Conservation (phyloP, 2,329 filamentous ascomycete species). For the Pseudocercospora crystallina region DNA sequence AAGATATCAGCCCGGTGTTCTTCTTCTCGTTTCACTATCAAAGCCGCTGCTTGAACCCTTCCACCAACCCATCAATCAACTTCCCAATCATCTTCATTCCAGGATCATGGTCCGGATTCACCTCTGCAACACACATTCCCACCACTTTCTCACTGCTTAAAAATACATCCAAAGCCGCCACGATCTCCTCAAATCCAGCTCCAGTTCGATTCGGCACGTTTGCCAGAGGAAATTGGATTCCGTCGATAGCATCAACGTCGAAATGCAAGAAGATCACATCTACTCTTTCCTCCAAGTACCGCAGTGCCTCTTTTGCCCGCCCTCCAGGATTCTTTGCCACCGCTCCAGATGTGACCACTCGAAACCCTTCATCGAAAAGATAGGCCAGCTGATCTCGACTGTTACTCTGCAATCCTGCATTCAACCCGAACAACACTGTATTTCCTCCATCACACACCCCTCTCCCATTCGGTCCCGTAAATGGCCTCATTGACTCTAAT, state of each 20-base stretch:
- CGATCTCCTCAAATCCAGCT: not conserved
- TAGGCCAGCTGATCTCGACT: constrained; percentile 1
- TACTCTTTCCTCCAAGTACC: not conserved
- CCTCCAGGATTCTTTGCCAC: not conserved
- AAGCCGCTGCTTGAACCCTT: not conserved
- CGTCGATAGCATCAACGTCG: constrained; percentile 7
- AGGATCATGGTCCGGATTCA: constrained; percentile 7
- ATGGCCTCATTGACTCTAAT: not conserved
- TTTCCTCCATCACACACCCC: not conserved
- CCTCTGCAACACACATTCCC: constrained; percentile 2
- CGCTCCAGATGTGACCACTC: not conserved
- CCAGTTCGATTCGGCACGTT: constrained; percentile 5
- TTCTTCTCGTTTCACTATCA: no score
- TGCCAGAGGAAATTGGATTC: constrained; percentile 2
- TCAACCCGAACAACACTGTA: not conserved
- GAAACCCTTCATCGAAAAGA: constrained; percentile 5
- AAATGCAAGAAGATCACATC: constrained; percentile 2
- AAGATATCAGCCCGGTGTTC: no score
- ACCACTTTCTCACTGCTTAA: not conserved
- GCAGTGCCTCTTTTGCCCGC: not conserved
- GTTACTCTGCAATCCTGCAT: not conserved
- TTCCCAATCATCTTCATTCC: not conserved
- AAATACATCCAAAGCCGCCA: constrained; percentile 2
- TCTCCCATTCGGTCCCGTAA: not conserved
- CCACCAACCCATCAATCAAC: constrained; percentile 1